Evolutionary conservation across 106 monocot genomes (phyloP), one percentile per base, ranked within the genome.

Genomic region (Platanthera zijinensis): DNA sequence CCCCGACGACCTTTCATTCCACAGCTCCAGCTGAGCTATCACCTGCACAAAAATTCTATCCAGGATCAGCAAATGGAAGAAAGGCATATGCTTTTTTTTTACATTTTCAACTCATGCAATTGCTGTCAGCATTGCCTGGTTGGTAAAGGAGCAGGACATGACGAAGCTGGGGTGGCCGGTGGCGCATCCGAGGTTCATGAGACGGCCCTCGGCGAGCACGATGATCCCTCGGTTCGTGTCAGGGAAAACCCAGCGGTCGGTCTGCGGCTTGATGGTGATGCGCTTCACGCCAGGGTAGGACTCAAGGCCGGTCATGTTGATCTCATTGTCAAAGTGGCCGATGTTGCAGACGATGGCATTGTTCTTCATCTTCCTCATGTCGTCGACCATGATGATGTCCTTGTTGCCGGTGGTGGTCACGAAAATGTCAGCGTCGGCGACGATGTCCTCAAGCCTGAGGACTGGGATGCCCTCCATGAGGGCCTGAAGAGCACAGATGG

Each of bases 341-440:
- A 82, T 82, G 81, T 82, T 76, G 81, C 76, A 82, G 7, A 77
- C 89, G 64, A 95, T 95, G 49, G 95, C 92, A 51, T 95, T 95
- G 92, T 95, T 95, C 92, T 95, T 95, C 95, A 95, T 95, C 89
- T 92, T 89, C 84, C 79, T 84, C 92, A 92, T 95, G 89, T 95
- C 83, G 73, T 88, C 92, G 10, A 95, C 87, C 92, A 90, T 92
- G 82, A 95, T 92, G 79, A 95, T 95, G 75, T 92, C 95, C 89
- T 95, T 95, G 92, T 95, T 95, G 0, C 95, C 95, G 5, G 95
- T 92, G 13, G 82, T 82, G 47, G 86, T 85, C 7, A 82, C 79
- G 28, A 85, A 81, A 50, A 85, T 85, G 57, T 85, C 78, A 0
- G 62, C 85, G 30, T 85, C 81, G 0, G 81, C 67, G 1, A 85